A percentile compares a stretch with the other conserved stretches of the same genome.
Conservation (phyloP, 345 rosid genomes). For the Lepidium didymum region DNA sequence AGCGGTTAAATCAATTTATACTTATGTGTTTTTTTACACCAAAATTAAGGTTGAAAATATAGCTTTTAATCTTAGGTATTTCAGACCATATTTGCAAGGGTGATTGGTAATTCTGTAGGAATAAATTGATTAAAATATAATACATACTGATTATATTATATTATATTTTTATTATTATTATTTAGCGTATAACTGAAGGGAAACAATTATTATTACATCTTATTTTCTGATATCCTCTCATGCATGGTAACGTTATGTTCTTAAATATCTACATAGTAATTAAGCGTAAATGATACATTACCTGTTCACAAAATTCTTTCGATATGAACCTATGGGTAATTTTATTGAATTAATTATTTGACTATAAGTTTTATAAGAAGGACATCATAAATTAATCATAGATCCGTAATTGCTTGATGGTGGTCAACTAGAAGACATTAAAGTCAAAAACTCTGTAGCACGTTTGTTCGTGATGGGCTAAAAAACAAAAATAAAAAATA, state of each 20-base stretch:
- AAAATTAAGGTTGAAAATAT: too few species aligned
- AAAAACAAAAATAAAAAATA: not conserved
- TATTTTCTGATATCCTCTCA: not conserved
- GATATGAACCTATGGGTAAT: not conserved
- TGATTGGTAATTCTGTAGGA: too few species aligned
- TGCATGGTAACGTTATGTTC: not conserved
- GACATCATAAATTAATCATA: not conserved
- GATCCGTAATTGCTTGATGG: not conserved
- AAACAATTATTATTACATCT: not conserved
- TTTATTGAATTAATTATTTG: not conserved
- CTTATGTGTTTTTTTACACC: too few species aligned
- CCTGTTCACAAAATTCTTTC: not conserved
- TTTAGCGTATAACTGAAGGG: too few species aligned
- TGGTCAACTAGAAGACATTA: not conserved
- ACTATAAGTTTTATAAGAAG: not conserved
- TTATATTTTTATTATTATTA: too few species aligned
- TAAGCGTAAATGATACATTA: not conserved
- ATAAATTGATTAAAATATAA: too few species aligned
- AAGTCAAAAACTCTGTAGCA: slow-evolving; percentile 15
- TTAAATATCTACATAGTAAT: not conserved
- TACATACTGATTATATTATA: too few species aligned
- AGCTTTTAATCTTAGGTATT: not conserved
- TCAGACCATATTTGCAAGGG: too few species aligned
- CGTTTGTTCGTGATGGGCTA: not conserved
- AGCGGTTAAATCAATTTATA: too few species aligned